phyloP scores from a whole-genome alignment of 2,329 filamentous ascomycete genomes.

The Arthrobotrys entomopaga region DNA sequence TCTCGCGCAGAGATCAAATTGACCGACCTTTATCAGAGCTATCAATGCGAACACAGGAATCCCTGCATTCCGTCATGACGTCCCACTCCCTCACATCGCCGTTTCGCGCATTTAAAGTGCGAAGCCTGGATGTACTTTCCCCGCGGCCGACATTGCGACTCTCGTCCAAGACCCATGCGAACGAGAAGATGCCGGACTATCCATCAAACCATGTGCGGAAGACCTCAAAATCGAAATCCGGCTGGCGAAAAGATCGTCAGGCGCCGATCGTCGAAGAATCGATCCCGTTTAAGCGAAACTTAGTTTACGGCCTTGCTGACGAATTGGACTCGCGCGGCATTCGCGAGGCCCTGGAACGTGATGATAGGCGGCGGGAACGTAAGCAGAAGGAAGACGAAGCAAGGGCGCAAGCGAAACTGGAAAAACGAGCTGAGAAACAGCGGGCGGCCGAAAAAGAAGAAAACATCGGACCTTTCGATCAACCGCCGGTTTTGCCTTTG shows the following conservation, averaged over 20 bases:
- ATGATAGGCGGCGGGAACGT: slow-evolving; percentile 80
- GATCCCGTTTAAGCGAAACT: slow-evolving; percentile 65
- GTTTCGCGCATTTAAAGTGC: slow-evolving; percentile 75
- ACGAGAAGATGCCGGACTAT: slow-evolving; percentile 64
- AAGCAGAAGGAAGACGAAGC: slow-evolving; percentile 76
- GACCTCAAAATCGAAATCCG: slow-evolving; percentile 61
- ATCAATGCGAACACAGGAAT: slow-evolving; percentile 55
- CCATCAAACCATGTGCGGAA: slow-evolving; percentile 64
- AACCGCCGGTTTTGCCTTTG: slow-evolving; percentile 34
- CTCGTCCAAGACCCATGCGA: slow-evolving; percentile 72
- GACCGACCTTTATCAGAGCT: slow-evolving; percentile 55
- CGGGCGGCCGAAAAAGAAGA: slow-evolving; percentile 66
- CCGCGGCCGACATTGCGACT: slow-evolving; percentile 81
- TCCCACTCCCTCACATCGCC: slow-evolving; percentile 56
- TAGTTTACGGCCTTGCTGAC: slow-evolving; percentile 78
- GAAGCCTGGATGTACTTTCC: slow-evolving; percentile 80
- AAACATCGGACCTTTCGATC: slow-evolving; percentile 57
- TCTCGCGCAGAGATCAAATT: slow-evolving; percentile 50
- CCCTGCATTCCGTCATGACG: slow-evolving; percentile 53
- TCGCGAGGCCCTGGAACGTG: slow-evolving; percentile 88
- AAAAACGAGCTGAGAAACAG: slow-evolving; percentile 75
- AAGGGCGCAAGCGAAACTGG: slow-evolving; percentile 72
- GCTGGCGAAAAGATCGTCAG: slow-evolving; percentile 67
- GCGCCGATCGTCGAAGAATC: slow-evolving; percentile 71
- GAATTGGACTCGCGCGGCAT: slow-evolving; percentile 85